These are phyloP conservation scores for Ophiostoma ulmi DNA, from an alignment of 2,329 filamentous ascomycete species.

Conservation along the genomic window DNA sequence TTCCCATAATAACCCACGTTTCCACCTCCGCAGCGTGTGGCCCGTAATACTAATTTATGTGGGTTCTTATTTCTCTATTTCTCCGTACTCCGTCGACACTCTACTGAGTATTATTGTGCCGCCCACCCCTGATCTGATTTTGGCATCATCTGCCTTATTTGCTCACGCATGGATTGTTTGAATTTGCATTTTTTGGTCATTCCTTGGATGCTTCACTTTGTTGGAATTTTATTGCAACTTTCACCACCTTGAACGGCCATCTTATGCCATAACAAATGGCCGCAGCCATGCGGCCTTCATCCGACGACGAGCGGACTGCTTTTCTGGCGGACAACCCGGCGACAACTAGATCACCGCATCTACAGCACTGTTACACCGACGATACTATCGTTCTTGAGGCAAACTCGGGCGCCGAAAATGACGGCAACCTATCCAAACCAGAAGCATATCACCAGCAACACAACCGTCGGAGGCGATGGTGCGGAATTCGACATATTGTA, in stretches of 20 bases:
- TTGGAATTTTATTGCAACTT: not conserved
- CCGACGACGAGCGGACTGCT: conserved; percentile 2
- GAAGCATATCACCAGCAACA: not conserved
- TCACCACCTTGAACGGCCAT: not conserved
- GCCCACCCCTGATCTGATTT: not conserved
- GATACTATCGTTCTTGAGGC: not conserved
- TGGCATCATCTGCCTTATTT: not conserved
- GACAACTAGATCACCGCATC: not conserved
- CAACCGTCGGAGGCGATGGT: conserved; percentile 10
- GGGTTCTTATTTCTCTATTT: not conserved
- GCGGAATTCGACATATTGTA: not conserved
- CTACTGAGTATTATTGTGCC: not conserved
- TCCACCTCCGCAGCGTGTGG: not conserved
- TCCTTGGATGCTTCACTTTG: not conserved
- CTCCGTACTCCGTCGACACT: not conserved
- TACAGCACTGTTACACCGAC: not conserved
- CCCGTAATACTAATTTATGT: not conserved
- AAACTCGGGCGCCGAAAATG: not conserved
- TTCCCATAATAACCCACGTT: not conserved
- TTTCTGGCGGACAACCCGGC: not conserved
- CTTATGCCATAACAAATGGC: not conserved
- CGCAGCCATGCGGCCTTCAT: conserved; percentile 1
- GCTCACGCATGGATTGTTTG: not conserved
- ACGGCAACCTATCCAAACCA: not conserved
- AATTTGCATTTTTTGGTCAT: not conserved